Evolutionary conservation across 306 rosid genomes (phyloP).

Genomic region (Prunus mume): DNA sequence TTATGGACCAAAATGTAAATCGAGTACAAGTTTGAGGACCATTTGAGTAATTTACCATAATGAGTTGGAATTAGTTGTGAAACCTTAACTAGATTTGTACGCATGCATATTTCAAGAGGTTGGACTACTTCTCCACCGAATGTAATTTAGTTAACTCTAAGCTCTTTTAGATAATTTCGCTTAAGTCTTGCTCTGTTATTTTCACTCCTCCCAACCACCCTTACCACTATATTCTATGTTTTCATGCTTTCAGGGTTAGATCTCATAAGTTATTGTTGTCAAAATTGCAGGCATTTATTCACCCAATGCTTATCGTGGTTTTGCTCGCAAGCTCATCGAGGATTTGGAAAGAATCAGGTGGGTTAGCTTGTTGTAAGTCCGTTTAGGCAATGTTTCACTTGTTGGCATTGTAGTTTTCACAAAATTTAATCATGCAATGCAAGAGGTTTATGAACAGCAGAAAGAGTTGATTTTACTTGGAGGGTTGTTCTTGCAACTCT

Average conservation of each 20-base stretch:
- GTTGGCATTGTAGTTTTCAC: neutral
- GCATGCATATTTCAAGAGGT: slow-evolving; percentile 94
- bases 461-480: too few species aligned
- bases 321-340: slow-evolving; percentile 95
- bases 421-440: neutral
- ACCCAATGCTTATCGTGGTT: slow-evolving; percentile 94
- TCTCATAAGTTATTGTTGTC: neutral
- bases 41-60: too few species aligned
- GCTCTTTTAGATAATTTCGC: neutral
- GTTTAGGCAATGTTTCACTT: neutral
- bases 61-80: slow-evolving; percentile 16
- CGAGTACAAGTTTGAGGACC: too few species aligned
- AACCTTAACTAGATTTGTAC: slow-evolving; percentile 59
- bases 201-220: neutral
- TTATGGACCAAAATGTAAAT: too few species aligned
- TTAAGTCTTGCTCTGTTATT: neutral
- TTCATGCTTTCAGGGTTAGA: neutral
- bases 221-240: neutral
- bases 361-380: slow-evolving; percentile 1
- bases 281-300: slow-evolving; percentile 75
- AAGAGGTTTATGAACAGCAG: too few species aligned
- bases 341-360: slow-evolving; percentile 95
- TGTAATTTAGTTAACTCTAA: slow-evolving; percentile 40
- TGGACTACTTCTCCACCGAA: slow-evolving; percentile 95
- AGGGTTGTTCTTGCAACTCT: too few species aligned